Evolutionary conservation across 2,329 filamentous ascomycete species (phyloP), one percentile per base, ranked within the genome.

Genomic region (Botrytis sinoallii): DNA sequence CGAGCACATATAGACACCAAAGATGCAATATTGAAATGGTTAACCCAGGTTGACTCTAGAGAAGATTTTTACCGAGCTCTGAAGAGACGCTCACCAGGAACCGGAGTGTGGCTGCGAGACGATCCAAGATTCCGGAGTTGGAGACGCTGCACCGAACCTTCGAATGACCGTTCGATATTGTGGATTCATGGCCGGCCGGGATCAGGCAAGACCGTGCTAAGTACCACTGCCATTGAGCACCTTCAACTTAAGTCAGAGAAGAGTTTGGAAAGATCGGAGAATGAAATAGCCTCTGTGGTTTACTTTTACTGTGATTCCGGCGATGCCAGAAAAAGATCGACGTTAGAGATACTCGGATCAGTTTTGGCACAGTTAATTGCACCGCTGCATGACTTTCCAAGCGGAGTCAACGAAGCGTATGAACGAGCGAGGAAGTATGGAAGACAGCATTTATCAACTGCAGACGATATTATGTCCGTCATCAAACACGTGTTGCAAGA

Each of bases 261-360:
- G 8, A 7, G 3, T 3, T 32, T 22, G 1, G 38, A 42, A 63
- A 6, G 5, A 1, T 46, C 5, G 12, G 38, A 42, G 22, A n/a
- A 55, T 20, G 4, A 72, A n/a, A 64, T 18, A 7, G 16, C 20
- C 6, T 22, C 25, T 14, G 55, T 72, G 10, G 71, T 64, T 25
- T 72, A 60, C 22, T 72, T 72, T 35, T 72, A 72, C 4, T 72
- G 71, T 22, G 57, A 72, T 60, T 69, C 42, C 3, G 71, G 63
- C 4, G 71, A 72, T 42, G 9, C 7, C 16, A 32, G 57, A 46
- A 72, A 61, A 44, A 59, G 18, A n/a, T 29, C 63, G 55, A 69
- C 63, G 3, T 29, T 68, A 18, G 60, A 72, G 7, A 72, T 72
- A 14, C 59, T 72, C 12, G 63, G 71, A 14, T 69, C 71, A 9